Base-by-base conservation (phyloP, 176 grass and related monocot genomes). In the Metroxylon sagu region DNA sequence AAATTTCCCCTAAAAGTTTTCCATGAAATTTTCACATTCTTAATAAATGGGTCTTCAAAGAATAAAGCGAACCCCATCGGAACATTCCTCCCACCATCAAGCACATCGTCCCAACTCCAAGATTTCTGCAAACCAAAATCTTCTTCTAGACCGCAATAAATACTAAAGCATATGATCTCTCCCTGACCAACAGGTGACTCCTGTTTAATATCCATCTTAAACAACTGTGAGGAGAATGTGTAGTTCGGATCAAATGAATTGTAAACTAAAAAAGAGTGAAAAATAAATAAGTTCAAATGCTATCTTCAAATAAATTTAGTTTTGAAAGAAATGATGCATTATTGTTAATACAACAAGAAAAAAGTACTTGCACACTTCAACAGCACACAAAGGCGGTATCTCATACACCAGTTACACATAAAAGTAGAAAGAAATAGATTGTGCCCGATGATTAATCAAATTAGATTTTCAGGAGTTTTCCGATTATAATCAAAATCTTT, bases 31-130 rank as follows among this genome's bases (percentile, higher is more conserved):
- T 23, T 14, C 10, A 43, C 93, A 84, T 97, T 97, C 65, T 76
- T 87, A 39, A 97, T 91, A 25, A 70, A 82, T 6, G 87, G 54
- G 52, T 97, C 84, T 77, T 97, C 78, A 68, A 97, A 97, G 71
- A 97, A 91, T n/a, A 87, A 76, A 66, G 73, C 72, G 77, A 97
- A 97, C 61, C 88, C 92, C 72, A 82, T 83, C 75, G 91, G 60
- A 21, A 97, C 72, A 85, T 88, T 71, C 49, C 21, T 69, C 70
- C 61, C 93, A 53, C 87, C 84, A 83, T 97, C 87, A 64, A 97
- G 81, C 52, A 88, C 84, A 91, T 97, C 93, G 28, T 91, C 93
- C 93, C 93, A 97, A 60, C 91, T 80, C 48, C 93, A 97, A 78
- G 84, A 91, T 78, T 88, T 97, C 53, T 78, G 87, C 64, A 88